Percentiles rank a stretch among this genome's conserved stretches.
phyloP scores from a whole-genome alignment of 2,329 filamentous ascomycete species.

The Phyllosticta citriasiana region DNA sequence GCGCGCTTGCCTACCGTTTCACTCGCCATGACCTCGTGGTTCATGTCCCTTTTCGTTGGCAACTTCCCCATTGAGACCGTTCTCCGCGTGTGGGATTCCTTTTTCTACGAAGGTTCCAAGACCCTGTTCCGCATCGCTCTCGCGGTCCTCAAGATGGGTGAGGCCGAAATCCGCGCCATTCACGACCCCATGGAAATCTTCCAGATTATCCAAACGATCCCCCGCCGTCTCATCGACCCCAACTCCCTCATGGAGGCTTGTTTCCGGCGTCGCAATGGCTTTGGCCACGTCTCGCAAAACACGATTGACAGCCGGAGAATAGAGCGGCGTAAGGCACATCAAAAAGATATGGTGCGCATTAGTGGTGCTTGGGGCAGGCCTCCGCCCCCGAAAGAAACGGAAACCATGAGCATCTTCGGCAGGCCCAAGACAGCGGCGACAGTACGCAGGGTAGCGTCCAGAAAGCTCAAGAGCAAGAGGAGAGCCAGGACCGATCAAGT shows the following conservation, averaged over 20 bases:
- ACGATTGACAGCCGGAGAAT: slow-evolving; percentile 67
- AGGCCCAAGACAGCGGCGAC: background rate
- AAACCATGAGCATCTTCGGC: background rate
- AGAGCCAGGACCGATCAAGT: slow-evolving; percentile 7
- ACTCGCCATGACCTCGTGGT: slow-evolving; percentile 89
- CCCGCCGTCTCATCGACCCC: slow-evolving; percentile 69
- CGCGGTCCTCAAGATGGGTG: slow-evolving; percentile 82
- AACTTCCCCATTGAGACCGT: slow-evolving; percentile 87
- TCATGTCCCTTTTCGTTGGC: slow-evolving; percentile 94
- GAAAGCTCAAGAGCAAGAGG: slow-evolving; percentile 5
- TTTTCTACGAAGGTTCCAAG: slow-evolving; percentile 92
- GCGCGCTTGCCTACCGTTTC: slow-evolving; percentile 73
- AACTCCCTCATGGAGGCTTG: slow-evolving; percentile 75
- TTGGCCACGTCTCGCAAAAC: slow-evolving; percentile 71
- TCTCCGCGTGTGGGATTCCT: slow-evolving; percentile 86
- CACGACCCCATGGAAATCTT: slow-evolving; percentile 91
- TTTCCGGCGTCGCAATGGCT: slow-evolving; percentile 69
- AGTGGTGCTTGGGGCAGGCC: slow-evolving; percentile 5
- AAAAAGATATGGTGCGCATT: slow-evolving; percentile 11
- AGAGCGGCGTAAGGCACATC: slow-evolving; percentile 39
- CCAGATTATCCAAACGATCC: slow-evolving; percentile 81
- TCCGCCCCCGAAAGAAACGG: background rate
- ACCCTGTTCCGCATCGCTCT: slow-evolving; percentile 88
- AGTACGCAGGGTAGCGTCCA: slow-evolving; percentile 5
- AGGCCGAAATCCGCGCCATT: slow-evolving; percentile 68